Evolutionary conservation across 108 stramenopile species (phyloP), one percentile per base, ranked within the genome.

Genomic region (Cyclotella sp.): DNA sequence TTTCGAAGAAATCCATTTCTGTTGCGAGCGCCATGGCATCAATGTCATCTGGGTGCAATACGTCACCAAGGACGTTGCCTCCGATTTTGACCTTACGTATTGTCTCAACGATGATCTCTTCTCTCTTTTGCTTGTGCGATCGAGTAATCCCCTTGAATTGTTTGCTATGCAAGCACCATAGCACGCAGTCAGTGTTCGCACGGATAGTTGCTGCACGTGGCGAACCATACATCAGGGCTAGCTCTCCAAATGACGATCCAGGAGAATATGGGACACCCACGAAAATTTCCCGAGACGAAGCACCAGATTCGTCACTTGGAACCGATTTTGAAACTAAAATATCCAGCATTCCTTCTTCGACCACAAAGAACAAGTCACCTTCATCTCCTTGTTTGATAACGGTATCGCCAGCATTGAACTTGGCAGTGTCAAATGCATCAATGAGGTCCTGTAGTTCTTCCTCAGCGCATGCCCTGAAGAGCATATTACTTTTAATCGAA

Each of bases 151-250:
- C 86, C 39, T 95, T 86, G 84, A 94, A 97, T 27, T 84, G 83
- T 67, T 81, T 85, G 60, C 95, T 91, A 77, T 95, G 90, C 53
- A 97, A 90, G n/a, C 81, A 89, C 88, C 94, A 97, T 13, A 96
- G 63, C n/a, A 78, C 78, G 60, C 86, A 83, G 41, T 85, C 91
- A 9, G 79, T 73, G 18, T 82, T 78, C 13, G 96, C 94, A 63
- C 88, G 84, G 67, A 97, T 93, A 64, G 96, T 93, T 46, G 97
- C 97, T 44, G 94, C 95, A 16, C 97, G 89, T 9, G 97, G 95
- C 57, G 89, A 93, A 41, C 91, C 93, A 65, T 92, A 96, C 74
- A 96, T 77, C 40, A 96, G 70, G 8, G 91, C 91, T 39, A 96
- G 75, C 70, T 93, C 93, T 30, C 92, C 93, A 70, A 96, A 95